phyloP scores from a whole-genome alignment of 2,329 filamentous ascomycete genomes.

The Lachnellula arida region DNA sequence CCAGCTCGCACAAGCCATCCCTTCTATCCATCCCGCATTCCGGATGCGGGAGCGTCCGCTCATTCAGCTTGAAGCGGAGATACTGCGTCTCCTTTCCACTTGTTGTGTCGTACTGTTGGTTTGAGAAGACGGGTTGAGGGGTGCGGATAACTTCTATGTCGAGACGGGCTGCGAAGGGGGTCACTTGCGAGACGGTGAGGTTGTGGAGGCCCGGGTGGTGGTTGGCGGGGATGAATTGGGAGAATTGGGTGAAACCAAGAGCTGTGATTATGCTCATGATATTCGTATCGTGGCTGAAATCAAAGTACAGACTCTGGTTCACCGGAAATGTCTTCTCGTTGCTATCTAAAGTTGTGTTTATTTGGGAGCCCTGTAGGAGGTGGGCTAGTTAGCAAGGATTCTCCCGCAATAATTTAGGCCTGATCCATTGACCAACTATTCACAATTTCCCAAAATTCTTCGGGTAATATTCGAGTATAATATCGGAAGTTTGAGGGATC shows the following conservation, averaged over 20 bases:
- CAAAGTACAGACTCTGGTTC: constrained; percentile 69
- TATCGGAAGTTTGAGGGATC: no score
- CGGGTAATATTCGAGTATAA: no score
- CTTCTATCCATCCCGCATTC: constrained; percentile 57
- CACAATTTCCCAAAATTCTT: no score
- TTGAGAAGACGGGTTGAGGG: constrained; percentile 55
- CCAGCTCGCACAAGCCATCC: constrained; percentile 74
- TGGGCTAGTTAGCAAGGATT: not conserved
- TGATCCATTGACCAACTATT: no score
- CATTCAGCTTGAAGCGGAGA: constrained; percentile 70
- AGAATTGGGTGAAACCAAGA: constrained; percentile 68
- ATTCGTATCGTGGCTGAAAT: constrained; percentile 75
- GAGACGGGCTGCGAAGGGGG: constrained; percentile 67
- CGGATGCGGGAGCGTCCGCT: constrained; percentile 63
- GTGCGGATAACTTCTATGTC: constrained; percentile 71
- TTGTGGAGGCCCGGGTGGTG: constrained; percentile 53
- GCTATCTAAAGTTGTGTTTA: constrained; percentile 67
- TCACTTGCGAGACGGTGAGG: constrained; percentile 62
- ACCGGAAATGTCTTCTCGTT: constrained; percentile 66
- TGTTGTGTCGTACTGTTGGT: constrained; percentile 40
- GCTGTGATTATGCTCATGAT: constrained; percentile 66
- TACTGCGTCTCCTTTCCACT: constrained; percentile 57
- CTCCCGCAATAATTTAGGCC: no score
- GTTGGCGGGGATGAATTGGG: constrained; percentile 50
- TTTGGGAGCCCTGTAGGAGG: constrained; percentile 42